phyloP scores from a whole-genome alignment of 2,329 filamentous ascomycete species.

The Camptophora hylomeconis region DNA sequence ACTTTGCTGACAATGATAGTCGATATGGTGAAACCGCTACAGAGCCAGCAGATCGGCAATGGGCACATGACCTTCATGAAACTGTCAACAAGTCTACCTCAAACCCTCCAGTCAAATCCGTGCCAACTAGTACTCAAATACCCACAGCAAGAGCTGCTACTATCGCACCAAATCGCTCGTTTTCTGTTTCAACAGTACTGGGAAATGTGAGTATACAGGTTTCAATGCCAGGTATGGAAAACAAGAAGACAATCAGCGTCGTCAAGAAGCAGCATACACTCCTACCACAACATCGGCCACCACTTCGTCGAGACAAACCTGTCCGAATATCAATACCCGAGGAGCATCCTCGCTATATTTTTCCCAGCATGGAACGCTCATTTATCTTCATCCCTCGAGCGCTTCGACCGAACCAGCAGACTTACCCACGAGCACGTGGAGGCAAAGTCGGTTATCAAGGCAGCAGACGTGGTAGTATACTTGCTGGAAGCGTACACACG shows the following conservation, averaged over 20 bases:
- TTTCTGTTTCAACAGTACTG: slow-evolving; percentile 72
- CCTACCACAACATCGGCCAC: slow-evolving; percentile 85
- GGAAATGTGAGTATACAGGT: slow-evolving; percentile 79
- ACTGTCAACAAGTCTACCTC: slow-evolving; percentile 29
- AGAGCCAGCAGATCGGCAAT: slow-evolving; percentile 26
- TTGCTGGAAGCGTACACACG: slow-evolving; percentile 67
- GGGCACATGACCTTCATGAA: slow-evolving; percentile 94
- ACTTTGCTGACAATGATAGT: no score
- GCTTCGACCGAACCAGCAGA: slow-evolving; percentile 82
- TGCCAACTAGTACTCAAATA: slow-evolving; percentile 8
- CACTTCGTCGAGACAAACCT: slow-evolving; percentile 87
- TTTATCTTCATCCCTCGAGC: slow-evolving; percentile 97
- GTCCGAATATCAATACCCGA: slow-evolving; percentile 84
- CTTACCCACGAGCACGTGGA: slow-evolving; percentile 48
- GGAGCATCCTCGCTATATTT: slow-evolving; percentile 68
- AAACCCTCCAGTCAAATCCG: slow-evolving; percentile 20
- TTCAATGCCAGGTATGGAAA: slow-evolving; percentile 60
- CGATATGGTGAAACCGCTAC: no score
- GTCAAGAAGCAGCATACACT: slow-evolving; percentile 85
- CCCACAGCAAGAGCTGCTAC: slow-evolving; percentile 18
- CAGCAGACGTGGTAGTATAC: slow-evolving; percentile 68
- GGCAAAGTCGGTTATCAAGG: slow-evolving; percentile 62
- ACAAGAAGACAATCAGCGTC: slow-evolving; percentile 60
- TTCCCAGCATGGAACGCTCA: slow-evolving; percentile 76
- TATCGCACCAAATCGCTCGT: slow-evolving; percentile 53